A percentile compares a stretch with the other conserved stretches of the same genome.
phyloP scores from a whole-genome alignment of 192 early-diverging fungal genomes.

The Podila epigama region DNA sequence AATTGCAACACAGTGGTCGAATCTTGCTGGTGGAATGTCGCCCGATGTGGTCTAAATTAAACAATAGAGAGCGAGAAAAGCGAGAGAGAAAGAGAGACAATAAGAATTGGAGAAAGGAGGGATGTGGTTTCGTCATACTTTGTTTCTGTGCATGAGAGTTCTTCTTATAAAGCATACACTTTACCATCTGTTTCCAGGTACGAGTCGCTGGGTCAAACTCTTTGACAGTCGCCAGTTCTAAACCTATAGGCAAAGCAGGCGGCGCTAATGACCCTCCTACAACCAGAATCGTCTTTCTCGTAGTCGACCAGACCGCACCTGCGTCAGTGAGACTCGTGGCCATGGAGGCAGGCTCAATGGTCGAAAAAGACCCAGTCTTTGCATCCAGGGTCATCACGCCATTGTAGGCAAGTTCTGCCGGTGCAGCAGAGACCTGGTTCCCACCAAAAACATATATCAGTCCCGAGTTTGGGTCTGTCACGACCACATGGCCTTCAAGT shows the following conservation, averaged over 20 bases:
- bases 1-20: conserved; percentile 43
- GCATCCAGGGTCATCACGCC: conserved; percentile 21
- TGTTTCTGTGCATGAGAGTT: neutral
- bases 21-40: conserved; percentile 24
- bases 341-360: neutral
- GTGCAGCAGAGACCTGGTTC: neutral
- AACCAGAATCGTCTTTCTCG: conserved; percentile 12
- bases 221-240: conserved; percentile 3
- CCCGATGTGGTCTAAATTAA: conserved; percentile 29
- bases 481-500: conserved; percentile 19
- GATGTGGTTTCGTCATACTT: neutral
- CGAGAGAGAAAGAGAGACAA: neutral
- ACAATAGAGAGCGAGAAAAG: neutral
- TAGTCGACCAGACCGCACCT: conserved; percentile 22
- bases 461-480: conserved; percentile 13
- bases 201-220: conserved; percentile 18
- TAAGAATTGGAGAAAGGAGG: neutral
- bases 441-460: conserved; percentile 34
- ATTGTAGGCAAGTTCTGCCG: conserved; percentile 9
- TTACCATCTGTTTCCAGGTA: conserved; percentile 15
- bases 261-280: conserved; percentile 31
- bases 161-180: neutral
- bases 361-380: neutral
- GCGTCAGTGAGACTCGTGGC: conserved; percentile 11
- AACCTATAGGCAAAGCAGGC: neutral